phyloP scores from a whole-genome alignment of 805 yeast genomes.

The Wickerhamomyces tratensis region DNA sequence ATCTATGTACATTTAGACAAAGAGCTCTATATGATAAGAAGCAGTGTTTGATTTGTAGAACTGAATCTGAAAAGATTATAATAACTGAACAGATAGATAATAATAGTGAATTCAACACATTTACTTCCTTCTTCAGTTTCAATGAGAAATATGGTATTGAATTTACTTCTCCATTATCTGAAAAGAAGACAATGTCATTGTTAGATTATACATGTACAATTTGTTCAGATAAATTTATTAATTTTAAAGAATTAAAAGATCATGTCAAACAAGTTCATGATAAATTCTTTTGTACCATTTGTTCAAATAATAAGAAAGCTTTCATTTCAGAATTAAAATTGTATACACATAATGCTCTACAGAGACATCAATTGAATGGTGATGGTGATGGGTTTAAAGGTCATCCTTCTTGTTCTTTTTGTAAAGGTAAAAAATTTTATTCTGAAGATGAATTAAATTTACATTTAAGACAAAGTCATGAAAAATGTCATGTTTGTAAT shows the following conservation, averaged over 20 bases:
- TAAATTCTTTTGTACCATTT: conserved; percentile 59
- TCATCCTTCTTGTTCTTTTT: conserved; percentile 82
- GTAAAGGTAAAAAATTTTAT: conserved; percentile 66
- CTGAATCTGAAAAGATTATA: conserved; percentile 49
- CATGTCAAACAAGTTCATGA: conserved; percentile 63
- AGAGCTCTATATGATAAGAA: conserved; percentile 68
- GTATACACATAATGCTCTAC: conserved; percentile 52
- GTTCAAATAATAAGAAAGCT: conserved; percentile 67
- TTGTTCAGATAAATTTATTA: conserved; percentile 30
- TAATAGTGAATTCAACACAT: conserved; percentile 16
- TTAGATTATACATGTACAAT: conserved; percentile 42
- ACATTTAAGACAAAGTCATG: conserved; percentile 80
- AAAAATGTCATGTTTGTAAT: conserved; percentile 86
- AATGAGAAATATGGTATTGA: conserved; percentile 42
- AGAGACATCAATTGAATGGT: conserved; percentile 63
- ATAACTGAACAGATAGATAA: conserved; percentile 37
- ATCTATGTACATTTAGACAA: conserved; percentile 72
- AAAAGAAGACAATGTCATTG: conserved; percentile 38
- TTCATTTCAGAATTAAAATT: conserved; percentile 64
- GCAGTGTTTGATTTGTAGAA: conserved; percentile 77
- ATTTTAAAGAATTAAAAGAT: conserved; percentile 47
- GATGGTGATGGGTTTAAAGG: conserved; percentile 76
- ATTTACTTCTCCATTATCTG: conserved; percentile 47
- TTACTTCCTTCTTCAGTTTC: conserved; percentile 24
- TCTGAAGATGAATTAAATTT: conserved; percentile 78